These are phyloP conservation scores for Epichloe amarillans DNA, from an alignment of 2,329 filamentous ascomycete genomes.

Conservation along the genomic window DNA sequence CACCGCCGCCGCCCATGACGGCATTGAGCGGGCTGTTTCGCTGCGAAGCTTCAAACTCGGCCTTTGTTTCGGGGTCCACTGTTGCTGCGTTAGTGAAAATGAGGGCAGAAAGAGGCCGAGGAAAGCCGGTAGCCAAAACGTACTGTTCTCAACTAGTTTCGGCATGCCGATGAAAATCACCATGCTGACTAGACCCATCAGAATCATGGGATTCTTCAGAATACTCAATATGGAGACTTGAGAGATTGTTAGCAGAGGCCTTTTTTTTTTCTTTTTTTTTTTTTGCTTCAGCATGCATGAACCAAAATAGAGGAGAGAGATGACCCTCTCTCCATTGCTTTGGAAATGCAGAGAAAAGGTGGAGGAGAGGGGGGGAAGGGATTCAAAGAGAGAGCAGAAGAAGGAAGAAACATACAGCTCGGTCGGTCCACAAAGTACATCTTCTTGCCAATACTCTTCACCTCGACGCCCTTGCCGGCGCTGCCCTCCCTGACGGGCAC, in stretches of 20 bases:
- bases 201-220: slow-evolving; percentile 91
- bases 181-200: slow-evolving; percentile 76
- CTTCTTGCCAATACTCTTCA: slow-evolving; percentile 50
- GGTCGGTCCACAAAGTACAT: slow-evolving; percentile 64
- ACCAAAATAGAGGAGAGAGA: no score
- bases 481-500: slow-evolving; percentile 27
- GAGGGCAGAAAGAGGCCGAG: neutral
- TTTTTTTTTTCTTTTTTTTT: neutral
- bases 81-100: neutral
- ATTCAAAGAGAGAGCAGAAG: neutral
- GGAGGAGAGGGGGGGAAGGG: neutral
- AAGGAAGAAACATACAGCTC: slow-evolving; percentile 50
- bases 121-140: slow-evolving; percentile 23
- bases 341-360: no score
- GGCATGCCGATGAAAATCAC: slow-evolving; percentile 84
- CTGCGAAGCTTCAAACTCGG: slow-evolving; percentile 85
- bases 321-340: neutral
- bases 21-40: slow-evolving; percentile 57
- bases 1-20: slow-evolving; percentile 27
- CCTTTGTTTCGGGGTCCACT: slow-evolving; percentile 96
- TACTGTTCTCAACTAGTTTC: slow-evolving; percentile 91
- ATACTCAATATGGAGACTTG: slow-evolving; percentile 68
- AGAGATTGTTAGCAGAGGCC: neutral
- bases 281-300: neutral
- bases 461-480: slow-evolving; percentile 35